Conservation (phyloP, 1,139 yeast species). For the Kazachstania sp. region DNA sequence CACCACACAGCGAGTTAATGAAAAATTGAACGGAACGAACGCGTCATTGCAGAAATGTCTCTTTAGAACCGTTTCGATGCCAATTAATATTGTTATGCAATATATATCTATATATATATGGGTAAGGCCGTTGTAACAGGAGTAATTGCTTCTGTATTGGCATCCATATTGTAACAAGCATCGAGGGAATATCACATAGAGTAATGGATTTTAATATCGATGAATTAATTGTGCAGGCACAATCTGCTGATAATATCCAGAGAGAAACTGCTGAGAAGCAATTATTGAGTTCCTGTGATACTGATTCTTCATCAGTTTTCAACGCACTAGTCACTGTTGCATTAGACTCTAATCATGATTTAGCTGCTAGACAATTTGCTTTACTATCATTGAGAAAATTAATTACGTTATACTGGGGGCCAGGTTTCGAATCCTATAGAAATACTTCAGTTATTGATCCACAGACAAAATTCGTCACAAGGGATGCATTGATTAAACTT, state of each 20-base stretch:
- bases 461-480: slow-evolving; percentile 36
- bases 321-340: slow-evolving; percentile 26
- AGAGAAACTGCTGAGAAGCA: slow-evolving; percentile 31
- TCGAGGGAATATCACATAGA: not conserved
- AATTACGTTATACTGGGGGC: slow-evolving; percentile 74
- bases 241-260: slow-evolving; percentile 29
- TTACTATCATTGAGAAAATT: slow-evolving; percentile 59
- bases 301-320: slow-evolving; percentile 30
- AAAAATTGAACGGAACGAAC: too few relatives aligned
- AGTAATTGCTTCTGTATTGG: too few relatives aligned
- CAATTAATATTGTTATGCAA: too few relatives aligned
- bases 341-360: slow-evolving; percentile 6
- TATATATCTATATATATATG: too few relatives aligned
- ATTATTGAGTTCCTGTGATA: slow-evolving; percentile 23
- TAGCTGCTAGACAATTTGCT: slow-evolving; percentile 50
- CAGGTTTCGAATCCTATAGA: slow-evolving; percentile 67
- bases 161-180: too few relatives aligned
- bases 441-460: slow-evolving; percentile 54
- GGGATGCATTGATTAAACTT: slow-evolving; percentile 45
- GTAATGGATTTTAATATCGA: slow-evolving; percentile 6
- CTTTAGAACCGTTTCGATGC: too few relatives aligned
- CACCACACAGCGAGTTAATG: too few relatives aligned
- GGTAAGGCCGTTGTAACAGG: too few relatives aligned
- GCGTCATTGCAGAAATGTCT: too few relatives aligned
- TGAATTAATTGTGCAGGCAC: slow-evolving; percentile 18